A percentile compares a stretch with the other conserved stretches of the same genome.
These are phyloP conservation scores for Dothideomycetes sp. DNA, from an alignment of 2,329 filamentous ascomycete species.

Conservation along the genomic window DNA sequence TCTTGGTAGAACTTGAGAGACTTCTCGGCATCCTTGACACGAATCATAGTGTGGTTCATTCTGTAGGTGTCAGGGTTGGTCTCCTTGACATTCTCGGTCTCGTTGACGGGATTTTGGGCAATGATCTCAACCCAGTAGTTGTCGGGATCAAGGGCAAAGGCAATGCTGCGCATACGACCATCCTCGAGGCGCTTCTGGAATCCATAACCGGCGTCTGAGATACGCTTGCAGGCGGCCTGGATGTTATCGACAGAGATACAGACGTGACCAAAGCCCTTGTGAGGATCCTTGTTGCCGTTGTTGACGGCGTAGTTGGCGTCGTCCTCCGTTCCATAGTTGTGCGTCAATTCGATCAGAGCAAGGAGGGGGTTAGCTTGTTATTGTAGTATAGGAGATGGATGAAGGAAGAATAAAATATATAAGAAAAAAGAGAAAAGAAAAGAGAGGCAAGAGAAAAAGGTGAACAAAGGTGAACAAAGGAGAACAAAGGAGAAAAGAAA, in stretches of 20 bases:
- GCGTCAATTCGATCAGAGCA: constrained; percentile 75
- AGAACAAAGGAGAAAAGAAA: too few species aligned
- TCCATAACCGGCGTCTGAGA: constrained; percentile 81
- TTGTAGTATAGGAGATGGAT: too few species aligned
- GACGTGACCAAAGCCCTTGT: constrained; percentile 75
- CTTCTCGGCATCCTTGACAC: constrained; percentile 59
- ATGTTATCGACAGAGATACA: constrained; percentile 62
- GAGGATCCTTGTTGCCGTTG: constrained; percentile 86
- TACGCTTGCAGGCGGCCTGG: constrained; percentile 77
- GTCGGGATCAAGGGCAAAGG: constrained; percentile 61
- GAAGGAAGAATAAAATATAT: too few species aligned
- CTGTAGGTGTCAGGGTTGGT: constrained; percentile 71
- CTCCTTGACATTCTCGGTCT: constrained; percentile 60
- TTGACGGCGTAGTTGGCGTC: constrained; percentile 71
- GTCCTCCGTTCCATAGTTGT: constrained; percentile 80
- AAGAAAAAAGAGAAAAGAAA: too few species aligned
- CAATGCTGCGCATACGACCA: constrained; percentile 78
- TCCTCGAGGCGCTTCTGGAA: constrained; percentile 95
- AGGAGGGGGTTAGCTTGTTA: too few species aligned
- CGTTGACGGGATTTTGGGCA: constrained; percentile 59
- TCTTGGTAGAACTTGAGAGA: constrained; percentile 53
- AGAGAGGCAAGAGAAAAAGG: too few species aligned
- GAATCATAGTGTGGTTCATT: constrained; percentile 66
- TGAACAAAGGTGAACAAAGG: too few species aligned
- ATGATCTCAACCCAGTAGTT: constrained; percentile 64